Percentiles rank a stretch among this genome's conserved stretches.
phyloP scores from a whole-genome alignment of 495 filamentous ascomycete genomes.

The Aspergillus nanangensis region DNA sequence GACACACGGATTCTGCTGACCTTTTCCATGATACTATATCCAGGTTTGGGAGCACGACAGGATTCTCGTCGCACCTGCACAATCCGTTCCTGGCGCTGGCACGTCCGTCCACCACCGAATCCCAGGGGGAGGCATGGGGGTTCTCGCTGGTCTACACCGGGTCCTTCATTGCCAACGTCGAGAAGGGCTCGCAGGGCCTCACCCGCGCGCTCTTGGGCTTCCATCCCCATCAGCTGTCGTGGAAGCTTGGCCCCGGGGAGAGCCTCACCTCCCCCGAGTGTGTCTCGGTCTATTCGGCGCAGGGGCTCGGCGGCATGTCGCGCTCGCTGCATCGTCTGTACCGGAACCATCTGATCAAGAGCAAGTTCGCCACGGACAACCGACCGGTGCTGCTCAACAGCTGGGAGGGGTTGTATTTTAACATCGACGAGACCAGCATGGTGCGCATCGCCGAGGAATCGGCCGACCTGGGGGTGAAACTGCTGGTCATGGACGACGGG shows the following conservation, averaged over 20 bases:
- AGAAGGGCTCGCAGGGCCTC: conserved; percentile 51
- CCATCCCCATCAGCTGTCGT: conserved; percentile 47
- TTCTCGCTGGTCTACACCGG: conserved; percentile 53
- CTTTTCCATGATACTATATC: neutral
- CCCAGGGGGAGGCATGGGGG: conserved; percentile 47
- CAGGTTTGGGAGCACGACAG: conserved; percentile 46
- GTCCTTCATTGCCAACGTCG: conserved; percentile 46
- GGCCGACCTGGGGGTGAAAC: conserved; percentile 43
- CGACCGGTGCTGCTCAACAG: conserved; percentile 51
- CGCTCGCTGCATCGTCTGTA: conserved; percentile 49
- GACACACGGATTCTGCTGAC: too few species aligned
- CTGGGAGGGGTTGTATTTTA: conserved; percentile 52
- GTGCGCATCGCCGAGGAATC: conserved; percentile 43
- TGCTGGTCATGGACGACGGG: conserved; percentile 55
- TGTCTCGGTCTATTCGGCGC: conserved; percentile 46
- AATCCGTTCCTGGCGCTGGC: conserved; percentile 51
- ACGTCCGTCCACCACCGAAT: conserved; percentile 47
- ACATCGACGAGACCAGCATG: conserved; percentile 44
- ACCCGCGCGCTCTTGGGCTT: conserved; percentile 48
- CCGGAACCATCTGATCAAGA: conserved; percentile 50
- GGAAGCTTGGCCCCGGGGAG: conserved; percentile 39
- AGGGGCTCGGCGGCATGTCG: conserved; percentile 52
- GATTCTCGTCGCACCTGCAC: conserved; percentile 51
- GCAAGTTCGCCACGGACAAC: conserved; percentile 42
- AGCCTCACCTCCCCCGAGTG: conserved; percentile 49